A percentile compares a stretch with the other conserved stretches of the same genome.
Evolutionary conservation across 208 protist genomes (phyloP).

Genomic region (Trypanosoma rangeli): DNA sequence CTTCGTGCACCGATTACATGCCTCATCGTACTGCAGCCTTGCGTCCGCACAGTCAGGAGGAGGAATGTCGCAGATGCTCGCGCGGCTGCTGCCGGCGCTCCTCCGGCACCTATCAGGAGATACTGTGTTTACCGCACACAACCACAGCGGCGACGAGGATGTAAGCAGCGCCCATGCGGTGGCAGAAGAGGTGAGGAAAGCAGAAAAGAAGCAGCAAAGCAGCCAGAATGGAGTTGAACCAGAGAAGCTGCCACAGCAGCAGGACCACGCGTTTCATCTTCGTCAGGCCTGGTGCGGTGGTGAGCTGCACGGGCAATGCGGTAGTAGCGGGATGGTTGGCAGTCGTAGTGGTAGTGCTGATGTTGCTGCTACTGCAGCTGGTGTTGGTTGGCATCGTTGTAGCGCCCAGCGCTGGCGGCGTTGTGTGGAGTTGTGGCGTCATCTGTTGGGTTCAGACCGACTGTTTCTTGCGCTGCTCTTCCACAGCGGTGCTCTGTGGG

Average conservation of each 20-base stretch:
- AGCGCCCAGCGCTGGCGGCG: constrained; percentile 53
- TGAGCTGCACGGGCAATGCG: neutral
- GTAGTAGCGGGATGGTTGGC: neutral
- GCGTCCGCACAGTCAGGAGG: neutral
- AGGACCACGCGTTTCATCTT: neutral
- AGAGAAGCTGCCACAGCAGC: neutral
- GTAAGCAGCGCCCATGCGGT: neutral
- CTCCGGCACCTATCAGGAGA: constrained; percentile 37
- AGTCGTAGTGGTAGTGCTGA: neutral
- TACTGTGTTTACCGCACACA: neutral
- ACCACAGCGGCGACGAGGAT: neutral
- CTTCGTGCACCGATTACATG: neutral
- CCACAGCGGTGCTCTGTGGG: constrained; percentile 66
- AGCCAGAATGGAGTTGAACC: neutral
- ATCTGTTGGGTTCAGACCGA: constrained; percentile 60
- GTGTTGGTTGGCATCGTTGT: constrained; percentile 1
- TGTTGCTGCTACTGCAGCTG: neutral
- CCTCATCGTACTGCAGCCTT: neutral
- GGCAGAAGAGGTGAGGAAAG: neutral
- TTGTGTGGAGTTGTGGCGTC: constrained; percentile 59
- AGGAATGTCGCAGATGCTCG: constrained; percentile 31
- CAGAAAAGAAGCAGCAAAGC: neutral
- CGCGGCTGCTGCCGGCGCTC: constrained; percentile 49
- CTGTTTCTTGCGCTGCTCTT: constrained; percentile 69
- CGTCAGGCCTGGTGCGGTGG: no score